Evolutionary conservation across 768 basidiomycete genomes (phyloP).

Genomic region (Panaeolus cyanescens): DNA sequence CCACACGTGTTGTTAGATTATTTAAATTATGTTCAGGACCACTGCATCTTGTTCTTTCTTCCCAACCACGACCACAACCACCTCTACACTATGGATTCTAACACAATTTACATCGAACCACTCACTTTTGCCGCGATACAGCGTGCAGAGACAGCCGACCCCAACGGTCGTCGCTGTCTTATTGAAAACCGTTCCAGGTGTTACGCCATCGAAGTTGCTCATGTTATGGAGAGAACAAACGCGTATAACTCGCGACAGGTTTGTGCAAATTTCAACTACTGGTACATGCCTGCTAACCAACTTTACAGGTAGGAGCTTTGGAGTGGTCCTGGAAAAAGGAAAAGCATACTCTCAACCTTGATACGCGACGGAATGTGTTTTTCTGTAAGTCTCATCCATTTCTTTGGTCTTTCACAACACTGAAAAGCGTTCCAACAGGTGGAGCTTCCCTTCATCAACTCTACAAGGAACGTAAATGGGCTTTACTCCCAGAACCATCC

Average conservation of each 20-base stretch:
- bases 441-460: constrained; percentile 1
- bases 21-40: too few species aligned
- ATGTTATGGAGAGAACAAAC: background rate
- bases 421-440: constrained; percentile 4
- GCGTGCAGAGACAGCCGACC: too few species aligned
- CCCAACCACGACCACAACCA: too few species aligned
- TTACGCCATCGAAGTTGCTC: constrained; percentile 3
- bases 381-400: constrained; percentile 2
- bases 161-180: constrained; percentile 11
- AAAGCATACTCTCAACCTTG: constrained; percentile 12
- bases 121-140: too few species aligned
- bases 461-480: constrained; percentile 4
- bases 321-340: constrained; percentile 18
- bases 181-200: constrained; percentile 9
- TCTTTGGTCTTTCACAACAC: background rate
- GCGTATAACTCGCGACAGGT: background rate
- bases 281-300: background rate
- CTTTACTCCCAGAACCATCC: constrained; percentile 8
- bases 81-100: too few species aligned
- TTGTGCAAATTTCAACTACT: background rate
- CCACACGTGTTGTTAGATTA: too few species aligned
- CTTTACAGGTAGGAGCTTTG: background rate
- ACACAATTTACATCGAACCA: too few species aligned
- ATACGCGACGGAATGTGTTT: constrained; percentile 17
- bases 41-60: too few species aligned